Percentiles rank a stretch among this genome's conserved stretches.
phyloP scores from a whole-genome alignment of 1,139 yeast genomes.

The Hansenula lynferdii region DNA sequence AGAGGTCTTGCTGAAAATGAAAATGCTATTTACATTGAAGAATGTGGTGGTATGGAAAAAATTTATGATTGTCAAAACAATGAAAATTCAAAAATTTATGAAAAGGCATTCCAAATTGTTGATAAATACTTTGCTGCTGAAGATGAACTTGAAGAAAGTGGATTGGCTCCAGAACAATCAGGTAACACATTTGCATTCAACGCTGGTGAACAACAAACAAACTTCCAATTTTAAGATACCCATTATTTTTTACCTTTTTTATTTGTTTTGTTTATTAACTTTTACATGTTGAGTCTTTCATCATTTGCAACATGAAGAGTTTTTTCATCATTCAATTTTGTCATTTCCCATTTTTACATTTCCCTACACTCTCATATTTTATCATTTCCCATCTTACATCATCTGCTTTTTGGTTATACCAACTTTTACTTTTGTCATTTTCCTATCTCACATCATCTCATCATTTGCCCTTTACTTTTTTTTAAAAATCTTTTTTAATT shows the following conservation, averaged over 20 bases:
- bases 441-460: background rate
- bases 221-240: conserved; percentile 26
- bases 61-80: conserved; percentile 91
- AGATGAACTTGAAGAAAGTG: conserved; percentile 72
- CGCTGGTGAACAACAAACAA: conserved; percentile 35
- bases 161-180: conserved; percentile 75
- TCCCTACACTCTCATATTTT: conserved; percentile 4
- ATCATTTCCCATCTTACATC: background rate
- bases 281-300: conserved; percentile 11
- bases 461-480: background rate
- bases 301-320: too few relatives aligned
- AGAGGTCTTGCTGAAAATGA: conserved; percentile 68
- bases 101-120: conserved; percentile 85
- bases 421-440: background rate
- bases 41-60: conserved; percentile 98
- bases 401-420: background rate
- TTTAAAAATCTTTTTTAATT: background rate
- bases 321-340: conserved; percentile 9
- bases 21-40: conserved; percentile 89
- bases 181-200: conserved; percentile 92
- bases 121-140: conserved; percentile 89
- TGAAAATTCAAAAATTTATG: conserved; percentile 87
- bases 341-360: conserved; percentile 13
- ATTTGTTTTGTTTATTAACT: background rate
- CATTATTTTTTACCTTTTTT: conserved; percentile 2